These are phyloP conservation scores for Gastrolobium villosum DNA, from an alignment of 306 rosid species.

Conservation along the genomic window DNA sequence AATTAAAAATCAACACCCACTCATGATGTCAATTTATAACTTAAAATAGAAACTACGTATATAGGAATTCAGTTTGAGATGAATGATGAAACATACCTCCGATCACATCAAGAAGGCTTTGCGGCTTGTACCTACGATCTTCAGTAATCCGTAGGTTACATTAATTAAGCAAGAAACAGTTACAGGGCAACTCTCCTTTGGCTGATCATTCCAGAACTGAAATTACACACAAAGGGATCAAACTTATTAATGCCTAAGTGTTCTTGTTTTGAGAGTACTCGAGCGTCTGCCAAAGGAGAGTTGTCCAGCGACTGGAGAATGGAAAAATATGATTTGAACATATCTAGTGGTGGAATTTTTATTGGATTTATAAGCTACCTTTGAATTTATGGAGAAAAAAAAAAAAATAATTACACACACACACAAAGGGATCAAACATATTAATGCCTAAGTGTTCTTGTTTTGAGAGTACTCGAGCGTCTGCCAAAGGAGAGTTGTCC, in stretches of 20 bases:
- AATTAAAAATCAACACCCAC: not conserved
- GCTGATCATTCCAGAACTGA: constrained; percentile 50
- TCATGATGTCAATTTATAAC: not conserved
- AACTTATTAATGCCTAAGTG: not conserved
- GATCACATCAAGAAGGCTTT: not conserved
- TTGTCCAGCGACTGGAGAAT: constrained; percentile 68
- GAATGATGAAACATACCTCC: constrained; percentile 31
- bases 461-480: not conserved
- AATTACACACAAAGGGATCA: not conserved
- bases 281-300: constrained; percentile 73
- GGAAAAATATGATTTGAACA: too few species aligned
- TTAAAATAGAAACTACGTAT: not conserved
- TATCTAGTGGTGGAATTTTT: too few species aligned
- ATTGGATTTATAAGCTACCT: too few species aligned
- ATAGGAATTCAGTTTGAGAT: not conserved
- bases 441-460: not conserved
- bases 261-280: not conserved
- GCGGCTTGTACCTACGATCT: not conserved
- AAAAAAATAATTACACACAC: too few species aligned
- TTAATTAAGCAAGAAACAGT: constrained; percentile 63
- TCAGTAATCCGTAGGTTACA: not conserved
- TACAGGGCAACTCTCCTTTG: constrained; percentile 96
- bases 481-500: constrained; percentile 85
- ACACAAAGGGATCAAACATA: not conserved
- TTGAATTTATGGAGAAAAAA: too few species aligned